Conservation (phyloP, 805 yeast genomes). For the Pichia thaimueangensis region DNA sequence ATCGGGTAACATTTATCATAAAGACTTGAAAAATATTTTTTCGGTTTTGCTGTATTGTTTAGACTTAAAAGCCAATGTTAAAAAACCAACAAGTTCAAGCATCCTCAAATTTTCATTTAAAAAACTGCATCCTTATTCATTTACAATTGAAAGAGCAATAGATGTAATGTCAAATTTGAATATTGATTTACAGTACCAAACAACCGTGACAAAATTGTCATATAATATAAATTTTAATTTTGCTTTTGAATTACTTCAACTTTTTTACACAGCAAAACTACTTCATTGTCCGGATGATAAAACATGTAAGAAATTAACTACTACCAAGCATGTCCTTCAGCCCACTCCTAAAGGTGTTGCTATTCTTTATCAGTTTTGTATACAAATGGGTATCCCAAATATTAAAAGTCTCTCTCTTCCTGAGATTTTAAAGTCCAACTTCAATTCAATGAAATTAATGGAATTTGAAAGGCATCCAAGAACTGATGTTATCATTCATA, state of each 20-base stretch:
- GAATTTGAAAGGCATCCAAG: conserved; percentile 55
- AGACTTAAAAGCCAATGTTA: conserved; percentile 23
- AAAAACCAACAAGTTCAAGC: not conserved
- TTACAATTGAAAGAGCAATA: conserved; percentile 47
- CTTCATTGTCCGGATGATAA: conserved; percentile 73
- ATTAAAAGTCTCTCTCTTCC: conserved; percentile 24
- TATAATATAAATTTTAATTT: conserved; percentile 46
- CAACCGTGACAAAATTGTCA: conserved; percentile 48
- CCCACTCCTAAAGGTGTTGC: conserved; percentile 92
- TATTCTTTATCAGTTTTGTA: conserved; percentile 53
- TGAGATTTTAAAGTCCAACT: conserved; percentile 37
- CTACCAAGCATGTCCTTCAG: conserved; percentile 43
- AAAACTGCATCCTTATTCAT: conserved; percentile 42
- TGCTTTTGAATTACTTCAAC: conserved; percentile 40
- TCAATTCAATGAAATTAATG: conserved; percentile 70
- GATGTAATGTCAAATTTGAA: conserved; percentile 41
- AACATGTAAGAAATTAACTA: conserved; percentile 46
- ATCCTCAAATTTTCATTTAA: conserved; percentile 8
- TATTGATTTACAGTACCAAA: conserved; percentile 41
- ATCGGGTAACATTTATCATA: conserved; percentile 44
- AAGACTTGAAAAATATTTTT: conserved; percentile 56
- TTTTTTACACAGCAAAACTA: conserved; percentile 55
- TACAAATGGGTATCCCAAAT: conserved; percentile 38
- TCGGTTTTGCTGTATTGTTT: conserved; percentile 42
- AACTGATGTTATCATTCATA: conserved; percentile 54